Evolutionary conservation across 2,329 filamentous ascomycete genomes (phyloP), one percentile per base, ranked within the genome.

Genomic region (Calonectria leucothoes): DNA sequence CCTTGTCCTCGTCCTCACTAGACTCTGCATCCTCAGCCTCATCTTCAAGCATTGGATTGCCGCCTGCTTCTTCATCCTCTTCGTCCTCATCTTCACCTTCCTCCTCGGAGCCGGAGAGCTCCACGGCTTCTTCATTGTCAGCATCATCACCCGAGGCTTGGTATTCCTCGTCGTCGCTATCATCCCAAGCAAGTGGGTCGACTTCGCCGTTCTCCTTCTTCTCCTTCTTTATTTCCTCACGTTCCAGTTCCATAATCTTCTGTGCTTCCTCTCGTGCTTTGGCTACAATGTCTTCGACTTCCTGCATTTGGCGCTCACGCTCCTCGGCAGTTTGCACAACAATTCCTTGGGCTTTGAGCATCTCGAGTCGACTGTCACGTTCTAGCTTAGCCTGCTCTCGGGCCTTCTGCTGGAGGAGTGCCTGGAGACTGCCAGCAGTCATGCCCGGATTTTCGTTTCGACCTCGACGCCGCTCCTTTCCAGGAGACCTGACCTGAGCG

Each of bases 231-330:
- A 91, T 92, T 55, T 91, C 92, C 33, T 91, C 93, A 75, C 92
- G 92, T 85, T 99, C 97, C 63, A 92, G 88, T 79, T 93, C 91
- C 84, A 93, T 93, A 64, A 98, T 92, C 77, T 94, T 92, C 45
- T 83, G 77, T 2, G 93, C 96, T 82, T 98, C 95, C 74, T 92
- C 89, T 71, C 95, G 90, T 25, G 96, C 96, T 79, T 93, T 95
- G 61, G 96, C 93, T 31, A 98, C 91, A 73, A 98, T 90, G 80
- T 98, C 94, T 78, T 98, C 97, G 15, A 98, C 92, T 72, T 96
- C 92, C 71, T 94, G 92, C 83, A 95, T 91, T 82, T 98, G 94
- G 39, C 91, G 91, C 81, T 96, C 94, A 25, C 94, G 92, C 83
- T 99, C 96, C 83, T 98, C 96, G 2, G 93, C 91, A 0, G 94